Conservation (phyloP, 305 asterid genomes). For the Fraxinus albicans region DNA sequence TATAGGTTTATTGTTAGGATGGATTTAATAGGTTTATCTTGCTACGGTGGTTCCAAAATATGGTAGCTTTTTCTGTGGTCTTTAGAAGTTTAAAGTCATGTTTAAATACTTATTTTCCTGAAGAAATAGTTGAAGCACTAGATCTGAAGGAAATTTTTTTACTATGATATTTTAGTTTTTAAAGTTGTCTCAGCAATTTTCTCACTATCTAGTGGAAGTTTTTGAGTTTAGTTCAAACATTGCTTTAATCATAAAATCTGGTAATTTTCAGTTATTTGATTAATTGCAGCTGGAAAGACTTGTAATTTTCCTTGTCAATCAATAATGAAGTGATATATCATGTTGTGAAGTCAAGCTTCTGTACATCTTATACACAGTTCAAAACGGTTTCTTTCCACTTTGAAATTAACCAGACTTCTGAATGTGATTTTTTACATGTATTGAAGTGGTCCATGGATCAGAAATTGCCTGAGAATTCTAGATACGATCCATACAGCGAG, state of each 20-base stretch:
- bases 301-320: not conserved
- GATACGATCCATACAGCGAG: not conserved
- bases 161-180: slow-evolving; percentile 10
- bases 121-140: slow-evolving; percentile 9
- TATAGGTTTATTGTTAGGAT: slow-evolving; percentile 2
- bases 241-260: slow-evolving; percentile 4
- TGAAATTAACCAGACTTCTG: slow-evolving; percentile 49
- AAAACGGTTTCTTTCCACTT: not conserved
- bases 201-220: slow-evolving; percentile 12
- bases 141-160: slow-evolving; percentile 10
- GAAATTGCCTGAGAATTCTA: slow-evolving; percentile 35
- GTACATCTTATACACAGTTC: not conserved
- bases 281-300: not conserved
- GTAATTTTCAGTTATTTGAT: not conserved
- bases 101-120: not conserved
- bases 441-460: slow-evolving; percentile 54
- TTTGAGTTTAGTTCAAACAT: slow-evolving; percentile 1
- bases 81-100: not conserved
- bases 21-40: not conserved
- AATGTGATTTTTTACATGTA: slow-evolving; percentile 33
- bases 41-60: not conserved
- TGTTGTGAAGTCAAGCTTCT: not conserved
- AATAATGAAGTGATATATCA: slow-evolving; percentile 11
- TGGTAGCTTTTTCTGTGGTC: slow-evolving; percentile 10
- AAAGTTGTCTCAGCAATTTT: not conserved